Evolutionary conservation across 1,139 yeast species (phyloP), one percentile per base, ranked within the genome.

Genomic region (Yamadazyma diddensiae): DNA sequence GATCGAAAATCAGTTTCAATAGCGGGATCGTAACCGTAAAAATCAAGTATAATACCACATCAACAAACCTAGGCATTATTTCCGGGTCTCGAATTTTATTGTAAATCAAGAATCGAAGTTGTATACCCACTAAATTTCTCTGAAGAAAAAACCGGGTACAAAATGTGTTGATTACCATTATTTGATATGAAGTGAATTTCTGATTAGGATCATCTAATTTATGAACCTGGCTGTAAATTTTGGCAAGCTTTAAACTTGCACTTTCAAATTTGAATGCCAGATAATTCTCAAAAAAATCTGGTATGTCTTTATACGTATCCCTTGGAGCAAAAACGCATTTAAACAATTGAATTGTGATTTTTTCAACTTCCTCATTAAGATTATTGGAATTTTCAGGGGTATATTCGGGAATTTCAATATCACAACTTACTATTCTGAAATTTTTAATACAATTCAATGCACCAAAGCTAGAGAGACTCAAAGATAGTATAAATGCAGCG

Each of bases 341-440:
- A 9, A 32, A 9, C 4, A 32, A 14, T 21, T 15, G 26, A 15
- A 32, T 28, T 7, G 35, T 24, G 3, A 15, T 3, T n/a, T 23
- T 24, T 25, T 32, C 35, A 3, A 25, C 26, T 3, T 32, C 31
- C 16, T 28, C 24, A 13, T 28, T 28, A 6, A 25, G 14, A 21
- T 32, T 32, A 16, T 32, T 32, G 11, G 28, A 16, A 20, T 32
- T 32, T 17, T 28, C 32, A 18, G n/a, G 5, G 9, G 29, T 9
- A 14, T 28, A 32, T 4, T 32, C 35, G 11, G 35, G 35, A 7
- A 32, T 17, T n/a, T 10, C 5, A 8, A 32, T 17, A 20, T 32
- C 29, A 24, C 29, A 27, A 10, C 18, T 18, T 5, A n/a, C 17
- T 3, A 28, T 19, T 15, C 26, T 17, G n/a, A 26, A 31, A 16